These are phyloP conservation scores for Cylindrotheca fusiformis DNA, from an alignment of 108 stramenopile genomes.

Conservation along the genomic window DNA sequence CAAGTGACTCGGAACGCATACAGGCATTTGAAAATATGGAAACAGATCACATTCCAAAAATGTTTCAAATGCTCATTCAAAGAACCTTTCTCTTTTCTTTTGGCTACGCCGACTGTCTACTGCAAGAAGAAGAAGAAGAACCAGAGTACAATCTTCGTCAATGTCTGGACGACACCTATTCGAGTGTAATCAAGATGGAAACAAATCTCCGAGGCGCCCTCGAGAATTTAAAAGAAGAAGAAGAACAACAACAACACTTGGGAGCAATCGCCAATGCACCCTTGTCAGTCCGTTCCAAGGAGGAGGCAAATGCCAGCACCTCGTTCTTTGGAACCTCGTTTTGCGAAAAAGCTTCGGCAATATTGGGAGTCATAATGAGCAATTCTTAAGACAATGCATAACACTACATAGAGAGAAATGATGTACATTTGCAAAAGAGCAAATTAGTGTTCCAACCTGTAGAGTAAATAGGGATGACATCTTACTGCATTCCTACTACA, in stretches of 20 bases:
- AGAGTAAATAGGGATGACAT: no score
- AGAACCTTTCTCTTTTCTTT: conserved; percentile 33
- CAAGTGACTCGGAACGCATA: conserved; percentile 4
- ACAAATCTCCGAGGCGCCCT: conserved; percentile 24
- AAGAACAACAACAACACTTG: no score
- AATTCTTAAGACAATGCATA: no score
- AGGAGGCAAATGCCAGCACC: neutral
- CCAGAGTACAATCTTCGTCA: conserved; percentile 25
- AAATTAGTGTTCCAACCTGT: no score
- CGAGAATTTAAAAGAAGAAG: no score
- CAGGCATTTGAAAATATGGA: conserved; percentile 25
- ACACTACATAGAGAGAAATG: no score
- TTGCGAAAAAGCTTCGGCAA: no score
- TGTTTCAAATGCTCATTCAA: conserved; percentile 37
- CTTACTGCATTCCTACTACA: no score
- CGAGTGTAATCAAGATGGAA: conserved; percentile 26
- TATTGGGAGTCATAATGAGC: no score
- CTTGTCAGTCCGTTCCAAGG: neutral
- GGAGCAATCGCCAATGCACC: neutral
- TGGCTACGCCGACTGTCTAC: conserved; percentile 36
- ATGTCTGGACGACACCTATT: conserved; percentile 32
- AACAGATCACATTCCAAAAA: conserved; percentile 21
- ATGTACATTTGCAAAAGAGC: no score
- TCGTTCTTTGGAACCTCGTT: no score
- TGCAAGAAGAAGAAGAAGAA: conserved; percentile 14